These are phyloP conservation scores for Podospora comata DNA, from an alignment of 495 filamentous ascomycete genomes.

Conservation along the genomic window DNA sequence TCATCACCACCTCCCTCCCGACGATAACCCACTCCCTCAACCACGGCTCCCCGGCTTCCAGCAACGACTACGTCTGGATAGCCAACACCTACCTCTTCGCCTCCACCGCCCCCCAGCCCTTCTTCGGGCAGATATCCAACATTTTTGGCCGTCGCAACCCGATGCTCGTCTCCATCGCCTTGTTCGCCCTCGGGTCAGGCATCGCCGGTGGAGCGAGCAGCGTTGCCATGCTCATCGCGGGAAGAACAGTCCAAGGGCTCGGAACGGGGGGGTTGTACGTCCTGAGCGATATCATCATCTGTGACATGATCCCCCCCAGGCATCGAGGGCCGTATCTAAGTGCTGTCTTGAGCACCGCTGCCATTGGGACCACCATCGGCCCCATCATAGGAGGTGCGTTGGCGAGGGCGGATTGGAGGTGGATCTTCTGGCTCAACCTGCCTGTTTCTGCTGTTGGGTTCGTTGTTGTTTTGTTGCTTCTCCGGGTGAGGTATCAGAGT, in stretches of 20 bases:
- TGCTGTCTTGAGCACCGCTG: conserved; percentile 56
- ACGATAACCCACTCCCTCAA: conserved; percentile 23
- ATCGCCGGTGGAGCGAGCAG: conserved; percentile 35
- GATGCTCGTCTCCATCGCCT: conserved; percentile 18
- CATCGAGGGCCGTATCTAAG: conserved; percentile 56
- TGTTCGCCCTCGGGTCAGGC: conserved; percentile 43
- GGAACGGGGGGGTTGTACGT: conserved; percentile 74
- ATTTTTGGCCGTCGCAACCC: conserved; percentile 21
- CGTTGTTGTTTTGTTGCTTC: conserved; percentile 29
- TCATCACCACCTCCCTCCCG: conserved; percentile 45
- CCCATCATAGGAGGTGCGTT: conserved; percentile 71
- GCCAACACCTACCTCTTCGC: not conserved
- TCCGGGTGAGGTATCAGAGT: conserved; percentile 17
- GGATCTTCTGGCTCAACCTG: conserved; percentile 39
- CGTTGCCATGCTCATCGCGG: conserved; percentile 62
- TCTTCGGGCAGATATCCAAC: conserved; percentile 21
- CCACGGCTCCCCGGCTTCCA: too few relatives aligned
- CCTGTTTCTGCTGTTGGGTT: conserved; percentile 31
- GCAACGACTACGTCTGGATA: too few relatives aligned
- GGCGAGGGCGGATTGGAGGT: conserved; percentile 43
- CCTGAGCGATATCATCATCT: conserved; percentile 65
- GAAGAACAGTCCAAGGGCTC: conserved; percentile 71
- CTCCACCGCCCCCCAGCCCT: conserved; percentile 17
- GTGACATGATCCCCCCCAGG: conserved; percentile 68
- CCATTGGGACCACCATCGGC: conserved; percentile 61